Conservation (phyloP, 148 eudicot genomes). For the Fagopyrum esculentum region DNA sequence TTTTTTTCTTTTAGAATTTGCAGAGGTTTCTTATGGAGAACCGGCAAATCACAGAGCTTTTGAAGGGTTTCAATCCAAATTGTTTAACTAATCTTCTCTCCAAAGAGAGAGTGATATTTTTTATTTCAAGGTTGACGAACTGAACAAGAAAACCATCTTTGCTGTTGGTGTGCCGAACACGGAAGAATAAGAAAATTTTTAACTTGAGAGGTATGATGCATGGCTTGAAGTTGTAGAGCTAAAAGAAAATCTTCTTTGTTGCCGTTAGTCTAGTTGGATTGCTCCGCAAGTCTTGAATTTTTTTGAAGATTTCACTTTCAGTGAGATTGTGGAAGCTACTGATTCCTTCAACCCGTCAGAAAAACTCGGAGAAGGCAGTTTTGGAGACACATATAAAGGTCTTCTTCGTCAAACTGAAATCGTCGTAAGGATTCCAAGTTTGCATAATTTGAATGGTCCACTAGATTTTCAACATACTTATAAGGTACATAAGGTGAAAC, state of each 20-base stretch:
- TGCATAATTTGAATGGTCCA: slow-evolving; percentile 22
- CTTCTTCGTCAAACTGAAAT: slow-evolving; percentile 61
- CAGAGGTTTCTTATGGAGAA: slow-evolving; percentile 15
- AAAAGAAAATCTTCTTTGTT: slow-evolving; percentile 34
- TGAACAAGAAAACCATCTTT: slow-evolving; percentile 55
- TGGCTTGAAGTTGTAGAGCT: slow-evolving; percentile 12
- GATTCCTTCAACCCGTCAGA: slow-evolving; percentile 38
- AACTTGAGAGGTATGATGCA: slow-evolving; percentile 52
- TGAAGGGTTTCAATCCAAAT: slow-evolving; percentile 37
- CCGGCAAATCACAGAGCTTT: slow-evolving; percentile 20
- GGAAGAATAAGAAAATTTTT: slow-evolving; percentile 60
- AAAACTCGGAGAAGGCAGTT: slow-evolving; percentile 86
- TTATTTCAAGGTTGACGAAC: slow-evolving; percentile 31
- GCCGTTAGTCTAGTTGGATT: slow-evolving; percentile 25
- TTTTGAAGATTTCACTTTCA: slow-evolving; percentile 55
- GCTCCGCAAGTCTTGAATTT: slow-evolving; percentile 27
- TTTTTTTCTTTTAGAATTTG: too few relatives aligned
- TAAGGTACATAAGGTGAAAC: too few relatives aligned
- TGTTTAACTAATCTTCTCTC: slow-evolving; percentile 40
- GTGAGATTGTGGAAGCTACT: slow-evolving; percentile 69
- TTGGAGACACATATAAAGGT: slow-evolving; percentile 61
- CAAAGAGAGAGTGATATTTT: slow-evolving; percentile 44
- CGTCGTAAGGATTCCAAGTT: slow-evolving; percentile 58
- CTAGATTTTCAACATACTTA: too few relatives aligned
- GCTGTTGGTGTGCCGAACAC: slow-evolving; percentile 64